These are phyloP conservation scores for Prunus mira DNA, from an alignment of 306 rosid species.

Conservation along the genomic window DNA sequence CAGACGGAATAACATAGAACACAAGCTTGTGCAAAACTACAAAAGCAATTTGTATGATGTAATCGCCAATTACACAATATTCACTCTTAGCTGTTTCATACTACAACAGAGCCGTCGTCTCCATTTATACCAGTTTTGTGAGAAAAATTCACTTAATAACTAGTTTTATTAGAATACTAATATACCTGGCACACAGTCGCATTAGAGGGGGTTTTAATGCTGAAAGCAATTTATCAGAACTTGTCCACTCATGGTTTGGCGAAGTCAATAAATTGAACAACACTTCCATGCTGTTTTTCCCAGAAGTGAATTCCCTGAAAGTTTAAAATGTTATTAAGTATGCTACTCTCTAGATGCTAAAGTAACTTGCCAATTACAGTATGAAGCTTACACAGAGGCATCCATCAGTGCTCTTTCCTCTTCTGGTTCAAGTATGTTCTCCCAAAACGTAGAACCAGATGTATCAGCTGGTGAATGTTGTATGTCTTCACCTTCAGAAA, in stretches of 20 bases:
- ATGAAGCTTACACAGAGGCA: constrained; percentile 52
- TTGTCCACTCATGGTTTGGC: constrained; percentile 63
- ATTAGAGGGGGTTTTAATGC: constrained; percentile 56
- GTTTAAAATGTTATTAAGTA: constrained; percentile 19
- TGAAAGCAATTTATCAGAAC: constrained; percentile 50
- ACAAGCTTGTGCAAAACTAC: constrained; percentile 10
- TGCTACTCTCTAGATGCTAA: not conserved
- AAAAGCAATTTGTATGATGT: constrained; percentile 1
- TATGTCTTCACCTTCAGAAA: constrained; percentile 49
- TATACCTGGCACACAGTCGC: constrained; percentile 80
- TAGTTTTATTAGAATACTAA: not conserved
- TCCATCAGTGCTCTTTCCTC: constrained; percentile 71
- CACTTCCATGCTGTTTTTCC: constrained; percentile 72
- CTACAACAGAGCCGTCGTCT: constrained; percentile 6
- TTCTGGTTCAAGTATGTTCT: constrained; percentile 68
- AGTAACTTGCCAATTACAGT: not conserved
- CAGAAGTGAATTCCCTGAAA: constrained; percentile 57
- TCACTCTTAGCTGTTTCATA: constrained; percentile 20
- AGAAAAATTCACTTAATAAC: not conserved
- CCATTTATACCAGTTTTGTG: not conserved
- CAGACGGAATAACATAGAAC: not conserved
- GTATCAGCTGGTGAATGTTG: constrained; percentile 34
- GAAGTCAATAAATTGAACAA: constrained; percentile 70
- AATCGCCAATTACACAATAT: constrained; percentile 10
- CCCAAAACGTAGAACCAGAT: constrained; percentile 68